Evolutionary conservation across 257 asterid genomes (phyloP), one percentile per base, ranked within the genome.

Genomic region (Verbena officinalis): DNA sequence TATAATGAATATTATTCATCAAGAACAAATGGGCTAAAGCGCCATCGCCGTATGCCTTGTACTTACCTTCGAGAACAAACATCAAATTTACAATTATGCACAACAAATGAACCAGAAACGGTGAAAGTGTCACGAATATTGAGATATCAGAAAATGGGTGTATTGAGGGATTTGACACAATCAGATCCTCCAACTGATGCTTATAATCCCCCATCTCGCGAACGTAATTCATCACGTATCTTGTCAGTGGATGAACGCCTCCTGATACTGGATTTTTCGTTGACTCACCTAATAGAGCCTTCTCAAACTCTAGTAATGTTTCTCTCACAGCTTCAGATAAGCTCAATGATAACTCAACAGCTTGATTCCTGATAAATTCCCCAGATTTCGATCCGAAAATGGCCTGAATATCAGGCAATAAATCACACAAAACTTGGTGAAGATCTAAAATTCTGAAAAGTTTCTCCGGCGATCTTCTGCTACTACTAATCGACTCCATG

Each of bases 1-100:
- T 91, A 24, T 91, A 91, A 65, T 89, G 98, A 43, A 91, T 90
- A 39, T 91, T 91, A 62, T 91, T 91, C 98, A 91, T 91, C 88
- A 86, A 86, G 55, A 91, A 91, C 66, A 91, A 67, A 81, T 86
- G 97, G 16, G 88, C 75, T 66, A 91, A 68, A 8, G 98, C 83
- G 10, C 75, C 65, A 60, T 91, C 97, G 67, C 78, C 84, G 73
- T 91, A 91, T 52, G 76, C 83, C 81, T 81, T 83, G 16, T 95
- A 84, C 68, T 89, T 91, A 1, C 78, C 92, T 33, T 89, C 97
- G 75, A 91, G 69, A 75, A 86, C 89, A 76, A 71, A 86, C 77
- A 86, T 95, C 76, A 91, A 70, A 69, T 82, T 80, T 61, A 73
- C 87, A 40, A 83, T 84, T n/a, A 86, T 82, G n/a, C n/a, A 89